Evolutionary conservation across 2,329 filamentous ascomycete genomes (phyloP).

Genomic region (Pseudogymnoascus sp.): DNA sequence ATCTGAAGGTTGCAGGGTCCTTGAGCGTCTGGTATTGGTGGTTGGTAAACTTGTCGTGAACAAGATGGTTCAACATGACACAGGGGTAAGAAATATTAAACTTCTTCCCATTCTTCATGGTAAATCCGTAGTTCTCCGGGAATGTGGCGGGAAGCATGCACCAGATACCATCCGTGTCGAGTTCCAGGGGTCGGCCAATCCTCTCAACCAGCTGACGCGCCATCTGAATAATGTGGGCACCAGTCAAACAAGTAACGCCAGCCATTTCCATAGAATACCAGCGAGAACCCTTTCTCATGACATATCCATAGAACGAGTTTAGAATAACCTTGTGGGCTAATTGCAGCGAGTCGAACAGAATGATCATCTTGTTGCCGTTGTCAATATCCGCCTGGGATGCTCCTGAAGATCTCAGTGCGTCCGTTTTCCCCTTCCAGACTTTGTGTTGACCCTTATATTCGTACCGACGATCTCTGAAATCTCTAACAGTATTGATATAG

Average conservation of each 20-base stretch:
- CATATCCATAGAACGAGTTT: slow-evolving; percentile 98
- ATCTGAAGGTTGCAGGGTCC: slow-evolving; percentile 73
- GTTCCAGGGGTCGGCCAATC: slow-evolving; percentile 82
- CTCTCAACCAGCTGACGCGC: slow-evolving; percentile 88
- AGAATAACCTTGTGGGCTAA: slow-evolving; percentile 97
- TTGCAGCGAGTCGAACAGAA: slow-evolving; percentile 91
- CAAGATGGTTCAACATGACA: slow-evolving; percentile 97
- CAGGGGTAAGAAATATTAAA: slow-evolving; percentile 94
- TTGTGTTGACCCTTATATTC: slow-evolving; percentile 98
- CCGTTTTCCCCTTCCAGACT: slow-evolving; percentile 96
- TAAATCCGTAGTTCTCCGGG: slow-evolving; percentile 93
- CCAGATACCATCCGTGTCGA: slow-evolving; percentile 99
- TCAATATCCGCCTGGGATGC: slow-evolving; percentile 72
- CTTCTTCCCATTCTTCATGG: slow-evolving; percentile 92
- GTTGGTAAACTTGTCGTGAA: slow-evolving; percentile 92
- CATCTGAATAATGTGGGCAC: slow-evolving; percentile 94
- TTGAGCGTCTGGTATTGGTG: slow-evolving; percentile 90
- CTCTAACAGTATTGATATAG: slow-evolving; percentile 91
- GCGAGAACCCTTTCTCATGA: slow-evolving; percentile 96
- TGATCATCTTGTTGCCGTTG: slow-evolving; percentile 96
- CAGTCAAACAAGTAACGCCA: slow-evolving; percentile 92
- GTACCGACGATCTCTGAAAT: slow-evolving; percentile 94
- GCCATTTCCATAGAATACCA: slow-evolving; percentile 99
- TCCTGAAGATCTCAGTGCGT: slow-evolving; percentile 73
- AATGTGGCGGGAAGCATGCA: slow-evolving; percentile 96